Conservation (phyloP, 176 grass and related monocot genomes). For the Bolboschoenus planiculmis region DNA sequence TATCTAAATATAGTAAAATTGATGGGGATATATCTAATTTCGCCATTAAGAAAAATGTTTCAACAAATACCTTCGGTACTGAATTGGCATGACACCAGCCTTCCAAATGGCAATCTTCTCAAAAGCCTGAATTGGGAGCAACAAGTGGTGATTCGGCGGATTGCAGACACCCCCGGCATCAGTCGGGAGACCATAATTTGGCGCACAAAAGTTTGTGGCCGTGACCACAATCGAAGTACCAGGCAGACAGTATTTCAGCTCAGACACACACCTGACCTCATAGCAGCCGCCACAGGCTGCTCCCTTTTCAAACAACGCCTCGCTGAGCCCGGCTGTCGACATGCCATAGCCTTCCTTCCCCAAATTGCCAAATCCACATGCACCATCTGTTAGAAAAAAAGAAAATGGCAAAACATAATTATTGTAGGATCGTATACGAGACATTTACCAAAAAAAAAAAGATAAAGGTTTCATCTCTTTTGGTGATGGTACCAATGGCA, state of each 20-base stretch:
- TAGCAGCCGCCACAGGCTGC: constrained; percentile 91
- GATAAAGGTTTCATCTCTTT: background rate
- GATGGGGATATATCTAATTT: too few species aligned
- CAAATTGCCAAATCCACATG: constrained; percentile 94
- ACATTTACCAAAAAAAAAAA: background rate
- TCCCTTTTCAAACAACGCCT: constrained; percentile 75
- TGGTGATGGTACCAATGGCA: constrained; percentile 50
- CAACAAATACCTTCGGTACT: constrained; percentile 71
- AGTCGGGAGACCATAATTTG: constrained; percentile 68
- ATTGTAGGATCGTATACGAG: background rate
- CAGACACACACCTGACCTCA: constrained; percentile 84
- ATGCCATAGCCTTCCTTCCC: constrained; percentile 87
- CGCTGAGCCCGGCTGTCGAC: constrained; percentile 87
- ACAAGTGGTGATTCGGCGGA: constrained; percentile 84
- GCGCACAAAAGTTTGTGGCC: constrained; percentile 93
- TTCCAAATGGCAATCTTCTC: constrained; percentile 99
- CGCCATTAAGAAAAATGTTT: background rate
- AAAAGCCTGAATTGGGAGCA: constrained; percentile 93
- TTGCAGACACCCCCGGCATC: constrained; percentile 93
- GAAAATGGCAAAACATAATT: constrained; percentile 10
- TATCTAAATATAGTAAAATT: too few species aligned
- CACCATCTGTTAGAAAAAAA: constrained; percentile 45
- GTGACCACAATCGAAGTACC: constrained; percentile 94
- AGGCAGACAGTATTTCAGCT: constrained; percentile 85
- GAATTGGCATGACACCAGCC: constrained; percentile 95